Percentiles rank a stretch among this genome's conserved stretches.
These are phyloP conservation scores for Henckelia pumila DNA, from an alignment of 257 asterid species.

Conservation along the genomic window DNA sequence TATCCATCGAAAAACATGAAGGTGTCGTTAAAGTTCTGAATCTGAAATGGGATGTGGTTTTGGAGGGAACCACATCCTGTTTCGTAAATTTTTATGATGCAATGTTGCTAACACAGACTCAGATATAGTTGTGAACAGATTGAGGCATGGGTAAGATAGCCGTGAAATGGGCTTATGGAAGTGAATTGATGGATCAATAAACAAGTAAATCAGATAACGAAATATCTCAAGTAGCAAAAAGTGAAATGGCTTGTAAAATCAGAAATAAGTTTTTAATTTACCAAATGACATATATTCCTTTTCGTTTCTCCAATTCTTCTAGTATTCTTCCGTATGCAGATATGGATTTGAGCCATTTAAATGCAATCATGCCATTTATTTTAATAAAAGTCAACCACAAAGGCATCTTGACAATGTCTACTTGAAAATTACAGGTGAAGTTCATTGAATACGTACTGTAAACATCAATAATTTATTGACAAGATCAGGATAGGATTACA, in stretches of 20 bases:
- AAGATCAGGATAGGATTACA: not conserved
- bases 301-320: not conserved
- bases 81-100: not conserved
- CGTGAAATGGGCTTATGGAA: not conserved
- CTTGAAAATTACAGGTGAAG: not conserved
- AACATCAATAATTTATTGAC: too few species aligned
- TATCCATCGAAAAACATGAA: conserved; percentile 73
- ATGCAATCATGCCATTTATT: not conserved
- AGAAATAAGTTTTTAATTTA: too few species aligned
- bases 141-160: not conserved
- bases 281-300: not conserved
- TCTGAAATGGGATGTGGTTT: not conserved
- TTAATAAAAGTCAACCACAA: not conserved
- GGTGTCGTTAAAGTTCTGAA: conserved; percentile 50
- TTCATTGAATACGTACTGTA: not conserved
- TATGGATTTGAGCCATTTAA: not conserved
- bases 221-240: not conserved
- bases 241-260: not conserved
- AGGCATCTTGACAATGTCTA: not conserved
- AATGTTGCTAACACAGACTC: not conserved
- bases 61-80: not conserved
- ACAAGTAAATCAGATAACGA: not conserved
- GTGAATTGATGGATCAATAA: not conserved
- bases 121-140: not conserved
- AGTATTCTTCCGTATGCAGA: not conserved